phyloP scores from a whole-genome alignment of 2,329 filamentous ascomycete species.

The Metarhizium brunneum region DNA sequence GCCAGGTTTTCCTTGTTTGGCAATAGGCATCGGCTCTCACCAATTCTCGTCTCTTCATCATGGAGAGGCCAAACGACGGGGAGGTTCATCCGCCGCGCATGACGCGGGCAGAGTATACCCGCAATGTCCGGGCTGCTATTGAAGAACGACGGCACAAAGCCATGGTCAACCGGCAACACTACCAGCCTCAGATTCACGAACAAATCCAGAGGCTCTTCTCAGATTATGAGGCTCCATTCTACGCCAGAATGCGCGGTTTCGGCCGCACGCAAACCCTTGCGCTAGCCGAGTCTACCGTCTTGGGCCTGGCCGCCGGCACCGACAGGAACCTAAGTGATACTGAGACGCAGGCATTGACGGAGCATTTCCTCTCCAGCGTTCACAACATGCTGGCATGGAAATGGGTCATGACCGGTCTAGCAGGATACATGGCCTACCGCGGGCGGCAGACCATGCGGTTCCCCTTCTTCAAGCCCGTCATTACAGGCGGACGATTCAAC shows the following conservation, averaged over 20 bases:
- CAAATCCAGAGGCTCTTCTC: constrained; percentile 22
- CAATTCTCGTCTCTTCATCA: neutral
- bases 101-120: constrained; percentile 12
- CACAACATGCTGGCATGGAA: constrained; percentile 21
- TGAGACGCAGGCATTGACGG: constrained; percentile 26
- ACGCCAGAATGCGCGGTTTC: constrained; percentile 21
- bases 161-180: constrained; percentile 18
- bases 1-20: neutral
- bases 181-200: constrained; percentile 19
- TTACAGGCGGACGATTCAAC: constrained; percentile 15
- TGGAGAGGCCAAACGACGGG: constrained; percentile 10
- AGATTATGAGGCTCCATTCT: constrained; percentile 22
- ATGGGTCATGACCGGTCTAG: constrained; percentile 15
- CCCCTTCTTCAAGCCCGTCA: constrained; percentile 28
- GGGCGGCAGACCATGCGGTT: constrained; percentile 27
- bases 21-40: neutral
- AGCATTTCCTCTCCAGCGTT: constrained; percentile 22
- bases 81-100: constrained; percentile 18
- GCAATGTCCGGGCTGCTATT: constrained; percentile 18
- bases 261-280: constrained; percentile 18
- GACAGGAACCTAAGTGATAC: constrained; percentile 23
- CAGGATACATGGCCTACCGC: constrained; percentile 16
- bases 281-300: constrained; percentile 17
- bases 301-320: constrained; percentile 19
- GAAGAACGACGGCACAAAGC: constrained; percentile 22